Conservation (phyloP, 1,284 basidiomycete species). For the Mycosarcoma mackinlayi region DNA sequence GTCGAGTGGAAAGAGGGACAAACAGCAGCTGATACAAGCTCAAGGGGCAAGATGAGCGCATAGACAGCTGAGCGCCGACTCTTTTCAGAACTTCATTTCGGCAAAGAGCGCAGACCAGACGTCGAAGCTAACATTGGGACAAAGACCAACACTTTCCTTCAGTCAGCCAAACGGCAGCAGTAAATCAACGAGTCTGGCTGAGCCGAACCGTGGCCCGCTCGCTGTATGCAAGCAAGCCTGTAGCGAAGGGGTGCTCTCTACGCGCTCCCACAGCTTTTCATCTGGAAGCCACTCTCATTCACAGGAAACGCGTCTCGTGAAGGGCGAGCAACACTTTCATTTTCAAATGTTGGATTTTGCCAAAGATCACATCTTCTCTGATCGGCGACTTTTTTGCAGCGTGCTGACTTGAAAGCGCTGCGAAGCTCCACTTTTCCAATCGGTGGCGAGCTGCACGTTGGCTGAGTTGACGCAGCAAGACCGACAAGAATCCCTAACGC, state of each 20-base stretch:
- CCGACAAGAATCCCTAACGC: neutral
- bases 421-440: slow-evolving; percentile 14
- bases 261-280: neutral
- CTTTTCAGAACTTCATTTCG: slow-evolving; percentile 15
- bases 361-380: neutral
- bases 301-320: neutral
- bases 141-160: slow-evolving; percentile 31
- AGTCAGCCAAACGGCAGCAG: neutral
- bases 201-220: too few relatives aligned
- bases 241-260: slow-evolving; percentile 13
- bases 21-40: neutral
- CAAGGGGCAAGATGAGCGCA: slow-evolving; percentile 2
- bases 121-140: too few relatives aligned
- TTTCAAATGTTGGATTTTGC: neutral
- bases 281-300: neutral
- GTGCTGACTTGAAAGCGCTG: slow-evolving; percentile 31
- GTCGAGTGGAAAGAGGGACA: neutral
- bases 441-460: slow-evolving; percentile 19
- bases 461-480: slow-evolving; percentile 9
- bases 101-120: neutral
- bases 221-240: too few relatives aligned
- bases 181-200: neutral
- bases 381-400: slow-evolving; percentile 8
- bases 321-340: neutral
- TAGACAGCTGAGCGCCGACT: slow-evolving; percentile 10